These are phyloP conservation scores for Arachnomyces sp. DNA, from an alignment of 2,329 filamentous ascomycete genomes.

Conservation along the genomic window DNA sequence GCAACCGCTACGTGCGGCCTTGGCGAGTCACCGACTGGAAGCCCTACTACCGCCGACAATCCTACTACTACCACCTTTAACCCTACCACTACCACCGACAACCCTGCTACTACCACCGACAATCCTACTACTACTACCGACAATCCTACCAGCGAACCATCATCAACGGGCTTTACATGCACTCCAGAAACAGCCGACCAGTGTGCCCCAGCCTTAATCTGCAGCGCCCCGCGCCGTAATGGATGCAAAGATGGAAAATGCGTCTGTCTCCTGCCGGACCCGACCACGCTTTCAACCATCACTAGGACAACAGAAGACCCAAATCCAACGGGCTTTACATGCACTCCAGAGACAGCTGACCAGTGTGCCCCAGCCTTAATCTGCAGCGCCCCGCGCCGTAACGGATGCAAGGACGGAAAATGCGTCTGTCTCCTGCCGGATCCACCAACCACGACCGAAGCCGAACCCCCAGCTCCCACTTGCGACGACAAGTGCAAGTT, in stretches of 20 bases:
- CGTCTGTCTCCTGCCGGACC: slow-evolving; percentile 2
- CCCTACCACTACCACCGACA: neutral
- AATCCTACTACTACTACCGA: neutral
- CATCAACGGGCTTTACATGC: slow-evolving; percentile 4
- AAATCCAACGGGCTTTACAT: neutral
- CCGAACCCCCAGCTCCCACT: no score
- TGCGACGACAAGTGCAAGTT: no score
- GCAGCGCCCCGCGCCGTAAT: slow-evolving; percentile 1
- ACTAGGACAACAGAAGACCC: no score
- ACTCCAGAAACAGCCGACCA: slow-evolving; percentile 3
- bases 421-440: no score
- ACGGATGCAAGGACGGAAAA: no score
- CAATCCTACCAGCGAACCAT: neutral
- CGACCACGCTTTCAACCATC: neutral
- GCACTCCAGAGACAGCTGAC: no score
- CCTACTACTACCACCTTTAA: no score
- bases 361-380: no score
- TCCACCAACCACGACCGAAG: neutral
- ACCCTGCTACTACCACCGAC: neutral
- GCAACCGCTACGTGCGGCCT: neutral
- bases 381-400: no score
- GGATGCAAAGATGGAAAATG: slow-evolving; percentile 5
- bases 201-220: slow-evolving; percentile 5
- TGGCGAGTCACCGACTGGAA: neutral
- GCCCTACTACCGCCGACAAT: neutral